phyloP scores from a whole-genome alignment of 2,329 filamentous ascomycete species.

The Monilinia laxa region DNA sequence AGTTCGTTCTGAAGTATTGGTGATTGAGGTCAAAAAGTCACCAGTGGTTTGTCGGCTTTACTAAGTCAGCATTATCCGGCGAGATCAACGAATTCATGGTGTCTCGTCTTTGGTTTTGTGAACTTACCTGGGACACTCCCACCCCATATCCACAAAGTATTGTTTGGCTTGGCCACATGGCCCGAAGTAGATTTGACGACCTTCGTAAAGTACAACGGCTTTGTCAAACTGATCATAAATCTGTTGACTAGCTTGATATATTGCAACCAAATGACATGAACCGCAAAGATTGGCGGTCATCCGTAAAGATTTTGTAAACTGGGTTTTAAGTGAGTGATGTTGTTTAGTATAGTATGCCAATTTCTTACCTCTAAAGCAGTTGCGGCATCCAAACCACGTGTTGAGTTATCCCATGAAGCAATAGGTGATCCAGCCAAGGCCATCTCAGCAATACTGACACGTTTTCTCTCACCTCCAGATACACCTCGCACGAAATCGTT shows the following conservation, averaged over 20 bases:
- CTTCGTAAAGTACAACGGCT: constrained; percentile 64
- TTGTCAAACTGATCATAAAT: constrained; percentile 72
- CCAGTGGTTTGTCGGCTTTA: constrained; percentile 48
- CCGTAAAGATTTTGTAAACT: constrained; percentile 68
- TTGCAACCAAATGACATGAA: constrained; percentile 64
- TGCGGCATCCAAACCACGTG: constrained; percentile 70
- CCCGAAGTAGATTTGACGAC: constrained; percentile 74
- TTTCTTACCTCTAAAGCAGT: constrained; percentile 56
- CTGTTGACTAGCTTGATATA: constrained; percentile 70
- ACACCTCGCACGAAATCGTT: constrained; percentile 71
- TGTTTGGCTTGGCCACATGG: constrained; percentile 60
- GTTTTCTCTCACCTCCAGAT: constrained; percentile 71
- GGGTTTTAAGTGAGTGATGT: neutral
- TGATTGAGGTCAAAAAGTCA: constrained; percentile 79
- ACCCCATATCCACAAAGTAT: constrained; percentile 71
- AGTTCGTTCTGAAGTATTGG: constrained; percentile 59
- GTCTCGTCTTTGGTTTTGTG: neutral
- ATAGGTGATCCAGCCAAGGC: constrained; percentile 55
- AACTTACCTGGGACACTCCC: constrained; percentile 56
- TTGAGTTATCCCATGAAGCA: constrained; percentile 44
- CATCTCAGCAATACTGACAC: constrained; percentile 80
- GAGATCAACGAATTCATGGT: neutral
- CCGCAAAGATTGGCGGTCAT: constrained; percentile 63
- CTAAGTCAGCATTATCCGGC: neutral
- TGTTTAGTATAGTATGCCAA: too few species aligned